Conservation (phyloP, 2,329 filamentous ascomycete genomes). For the Huntiella bhutanensis region DNA sequence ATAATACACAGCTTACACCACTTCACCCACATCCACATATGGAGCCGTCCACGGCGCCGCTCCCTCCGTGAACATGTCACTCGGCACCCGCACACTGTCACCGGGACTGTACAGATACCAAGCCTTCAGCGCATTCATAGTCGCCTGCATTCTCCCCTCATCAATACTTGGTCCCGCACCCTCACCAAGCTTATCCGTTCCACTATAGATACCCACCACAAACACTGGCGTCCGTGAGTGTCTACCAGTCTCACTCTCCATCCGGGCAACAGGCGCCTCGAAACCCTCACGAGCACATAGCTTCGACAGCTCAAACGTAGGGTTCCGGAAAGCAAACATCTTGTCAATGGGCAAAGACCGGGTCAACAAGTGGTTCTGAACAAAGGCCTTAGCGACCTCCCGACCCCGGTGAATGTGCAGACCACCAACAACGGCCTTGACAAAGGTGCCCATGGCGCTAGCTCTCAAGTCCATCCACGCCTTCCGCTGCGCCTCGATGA, state of each 20-base stretch:
- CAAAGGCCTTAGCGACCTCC: constrained; percentile 61
- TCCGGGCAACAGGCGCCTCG: constrained; percentile 64
- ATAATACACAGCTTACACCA: constrained; percentile 21
- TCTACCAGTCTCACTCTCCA: constrained; percentile 82
- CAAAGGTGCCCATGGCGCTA: constrained; percentile 52
- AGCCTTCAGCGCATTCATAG: constrained; percentile 68
- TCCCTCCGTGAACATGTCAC: constrained; percentile 44
- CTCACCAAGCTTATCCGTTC: constrained; percentile 79
- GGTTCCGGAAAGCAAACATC: constrained; percentile 70
- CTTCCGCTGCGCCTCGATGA: constrained; percentile 13
- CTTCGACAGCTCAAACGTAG: constrained; percentile 63
- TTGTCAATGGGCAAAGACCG: constrained; percentile 56
- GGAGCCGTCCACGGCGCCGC: constrained; percentile 46
- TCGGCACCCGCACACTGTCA: constrained; percentile 43
- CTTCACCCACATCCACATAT: constrained; percentile 52
- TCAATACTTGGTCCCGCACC: constrained; percentile 63
- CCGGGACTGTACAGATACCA: constrained; percentile 93
- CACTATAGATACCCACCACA: constrained; percentile 85
- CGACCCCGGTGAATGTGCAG: constrained; percentile 73
- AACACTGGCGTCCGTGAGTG: constrained; percentile 72
- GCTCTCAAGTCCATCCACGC: constrained; percentile 52
- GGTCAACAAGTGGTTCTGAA: constrained; percentile 65
- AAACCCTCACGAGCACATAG: constrained; percentile 83
- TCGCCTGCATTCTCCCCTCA: constrained; percentile 58
- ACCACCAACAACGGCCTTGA: constrained; percentile 66